A percentile compares a stretch with the other conserved stretches of the same genome.
Evolutionary conservation across 2,329 filamentous ascomycete genomes (phyloP).

Genomic region (Pseudogymnoascus sp.): DNA sequence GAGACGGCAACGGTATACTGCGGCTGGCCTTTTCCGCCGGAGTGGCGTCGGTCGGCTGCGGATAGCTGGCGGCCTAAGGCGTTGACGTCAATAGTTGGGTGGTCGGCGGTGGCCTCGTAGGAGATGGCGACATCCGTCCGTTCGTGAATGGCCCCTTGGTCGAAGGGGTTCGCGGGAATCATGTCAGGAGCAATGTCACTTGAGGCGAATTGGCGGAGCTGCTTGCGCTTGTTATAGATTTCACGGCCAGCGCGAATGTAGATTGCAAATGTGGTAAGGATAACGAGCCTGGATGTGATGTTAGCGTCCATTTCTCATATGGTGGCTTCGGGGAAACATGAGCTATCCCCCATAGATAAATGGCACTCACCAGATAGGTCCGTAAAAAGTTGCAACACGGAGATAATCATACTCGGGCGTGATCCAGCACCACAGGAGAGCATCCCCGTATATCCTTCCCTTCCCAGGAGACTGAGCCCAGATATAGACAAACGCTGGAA

Average conservation of each 20-base stretch:
- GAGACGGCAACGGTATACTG: not conserved
- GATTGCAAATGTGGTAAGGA: slow-evolving; percentile 54
- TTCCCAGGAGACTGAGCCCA: slow-evolving; percentile 47
- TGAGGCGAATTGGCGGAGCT: slow-evolving; percentile 44
- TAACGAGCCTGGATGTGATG: slow-evolving; percentile 43
- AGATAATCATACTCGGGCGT: slow-evolving; percentile 57
- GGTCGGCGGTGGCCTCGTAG: not conserved
- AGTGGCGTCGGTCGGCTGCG: slow-evolving; percentile 21
- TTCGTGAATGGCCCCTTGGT: slow-evolving; percentile 1
- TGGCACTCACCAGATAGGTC: slow-evolving; percentile 52
- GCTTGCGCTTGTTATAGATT: slow-evolving; percentile 59
- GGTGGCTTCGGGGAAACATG: not conserved
- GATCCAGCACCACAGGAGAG: slow-evolving; percentile 78
- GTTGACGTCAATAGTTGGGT: not conserved
- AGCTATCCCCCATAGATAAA: not conserved
- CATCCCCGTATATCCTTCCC: slow-evolving; percentile 63
- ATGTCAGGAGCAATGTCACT: not conserved
- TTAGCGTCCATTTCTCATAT: slow-evolving; percentile 16
- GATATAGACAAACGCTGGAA: slow-evolving; percentile 60
- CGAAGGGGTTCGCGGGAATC: not conserved
- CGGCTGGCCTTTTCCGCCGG: slow-evolving; percentile 12
- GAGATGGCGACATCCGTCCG: not conserved
- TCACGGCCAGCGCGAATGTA: slow-evolving; percentile 58
- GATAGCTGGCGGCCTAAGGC: slow-evolving; percentile 6
- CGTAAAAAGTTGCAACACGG: slow-evolving; percentile 69